Base-by-base conservation (phyloP, 768 basidiomycete species). In the Postia placenta region DNA sequence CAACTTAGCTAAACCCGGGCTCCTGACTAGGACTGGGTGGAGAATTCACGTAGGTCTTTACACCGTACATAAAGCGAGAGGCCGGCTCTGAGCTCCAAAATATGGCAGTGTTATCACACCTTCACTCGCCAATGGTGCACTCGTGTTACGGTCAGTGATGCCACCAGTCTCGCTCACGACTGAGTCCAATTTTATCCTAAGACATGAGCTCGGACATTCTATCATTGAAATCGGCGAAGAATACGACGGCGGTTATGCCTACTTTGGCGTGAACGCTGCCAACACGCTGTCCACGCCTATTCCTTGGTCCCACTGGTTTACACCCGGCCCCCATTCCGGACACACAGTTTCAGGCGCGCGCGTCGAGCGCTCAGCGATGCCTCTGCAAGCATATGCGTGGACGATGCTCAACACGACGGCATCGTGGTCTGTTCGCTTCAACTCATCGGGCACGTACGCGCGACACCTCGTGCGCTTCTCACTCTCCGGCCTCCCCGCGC, bases 171-270 rank as follows among this genome's bases (percentile, higher is more conserved):
- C 7, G 9, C 30, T 33, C 9, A 33, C 30, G 30, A 33, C n/a
- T n/a, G n/a, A n/a, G n/a, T n/a, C n/a, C n/a, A n/a, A n/a, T n/a
- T n/a, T n/a, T 33, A 33, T 33, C 38, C 12, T 11, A 26, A 67
- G 66, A 5, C 87, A 88, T 57, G 87, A 89, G 63, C 76, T 89
- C 1, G 87, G 87, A 0, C 87, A 91, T 65, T 87, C 85, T 20
- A 78, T 89, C 42, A 85, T 89, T 56, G 68, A 78, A 5, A 81
- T 87, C 17, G 88, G 88, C 3, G 88, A 90, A 65, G 87, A 89
- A 66, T 89, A 91, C 59, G 88, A 90, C 54, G 87, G 87, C 11
- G 87, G 85, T 3, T 79, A 65, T 52, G 81, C 71, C 2, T 91
- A 90, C 63, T 86, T 74, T 56, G 87, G 87, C 14, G 71, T 74